These are phyloP conservation scores for Magnolia officinalis DNA, from an alignment of 164 flowering plant species.

Conservation along the genomic window DNA sequence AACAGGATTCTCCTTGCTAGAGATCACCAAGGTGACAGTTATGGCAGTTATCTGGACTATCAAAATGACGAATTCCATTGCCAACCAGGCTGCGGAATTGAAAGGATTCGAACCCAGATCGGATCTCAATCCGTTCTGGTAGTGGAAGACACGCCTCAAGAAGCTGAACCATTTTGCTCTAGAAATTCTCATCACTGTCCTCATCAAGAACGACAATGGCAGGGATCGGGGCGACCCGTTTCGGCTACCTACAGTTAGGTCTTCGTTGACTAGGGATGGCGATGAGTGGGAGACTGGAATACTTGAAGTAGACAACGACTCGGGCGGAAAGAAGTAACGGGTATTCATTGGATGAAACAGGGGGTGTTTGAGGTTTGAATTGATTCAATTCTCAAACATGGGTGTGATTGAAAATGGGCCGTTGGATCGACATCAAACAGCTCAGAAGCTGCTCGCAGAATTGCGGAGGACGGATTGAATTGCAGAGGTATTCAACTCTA, in stretches of 20 bases:
- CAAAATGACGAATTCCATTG: constrained; percentile 59
- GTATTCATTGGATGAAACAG: constrained; percentile 36
- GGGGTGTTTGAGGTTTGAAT: too few relatives aligned
- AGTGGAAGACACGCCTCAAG: constrained; percentile 79
- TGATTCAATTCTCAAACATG: too few relatives aligned
- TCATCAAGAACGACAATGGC: constrained; percentile 47
- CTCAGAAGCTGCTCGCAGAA: neutral
- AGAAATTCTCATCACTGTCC: constrained; percentile 70
- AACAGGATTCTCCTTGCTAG: constrained; percentile 67
- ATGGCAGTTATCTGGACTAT: constrained; percentile 54
- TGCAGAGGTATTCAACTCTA: neutral
- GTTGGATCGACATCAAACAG: neutral
- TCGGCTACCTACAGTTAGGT: constrained; percentile 12
- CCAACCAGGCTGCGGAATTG: constrained; percentile 74
- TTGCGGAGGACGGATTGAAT: neutral
- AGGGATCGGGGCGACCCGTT: constrained; percentile 26
- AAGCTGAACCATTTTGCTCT: constrained; percentile 88
- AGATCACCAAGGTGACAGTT: constrained; percentile 40
- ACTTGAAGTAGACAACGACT: constrained; percentile 30
- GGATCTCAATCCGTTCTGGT: constrained; percentile 87
- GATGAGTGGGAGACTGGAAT: constrained; percentile 34
- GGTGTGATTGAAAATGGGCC: neutral
- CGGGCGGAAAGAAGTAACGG: constrained; percentile 40
- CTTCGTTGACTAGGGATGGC: constrained; percentile 22
- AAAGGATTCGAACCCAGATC: constrained; percentile 85